Base-by-base conservation (phyloP, 2,329 filamentous ascomycete species). In the Davidsoniella virescens region DNA sequence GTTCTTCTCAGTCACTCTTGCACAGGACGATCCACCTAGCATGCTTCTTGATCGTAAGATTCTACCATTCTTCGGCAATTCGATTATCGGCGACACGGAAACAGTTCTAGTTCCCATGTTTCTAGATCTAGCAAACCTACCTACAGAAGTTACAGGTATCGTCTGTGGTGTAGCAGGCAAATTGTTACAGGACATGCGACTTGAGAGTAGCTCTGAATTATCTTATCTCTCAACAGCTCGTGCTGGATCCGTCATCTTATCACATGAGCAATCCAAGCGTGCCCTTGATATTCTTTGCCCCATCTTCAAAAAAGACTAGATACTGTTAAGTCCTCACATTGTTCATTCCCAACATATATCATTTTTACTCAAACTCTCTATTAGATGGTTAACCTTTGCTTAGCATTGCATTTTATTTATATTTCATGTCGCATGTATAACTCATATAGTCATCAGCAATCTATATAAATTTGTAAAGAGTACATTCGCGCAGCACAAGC, bases 121-220 rank as follows among this genome's bases (percentile, higher is more conserved):
- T 52, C 73, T 98, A 3, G 87, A 96, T 58, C 72, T 98, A 23
- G 78, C 77, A 17, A 78, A 78, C 40, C 68, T 96, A 39, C 85
- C 90, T 0, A 73, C 90, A 40, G 87, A 94, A 63, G 87, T 87
- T 6, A 94, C 88, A 0, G 90, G 90, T 18, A 95, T 98, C 52
- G 87, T 98, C 3, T 95, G 88, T 57, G 90, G 92, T 25, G 86
- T 98, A 2, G 88, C 90, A 0, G 86, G 87, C 23, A 75, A 80
- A 50, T 70, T 96, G 25, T 83, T 87, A 1, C 78, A 84, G 46
- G 84, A 84, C 43, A 80, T 86, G 63, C 65, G 70, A 50, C 67
- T 67, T 57, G 62, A 63, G 33, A 67, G 68, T 53, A 71, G 65
- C 56, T 76, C 86, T 1, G 87, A 95, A 62, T 80, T 96, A 65